phyloP scores from a whole-genome alignment of 1,284 basidiomycete species.

The Amylostereum areolatum region DNA sequence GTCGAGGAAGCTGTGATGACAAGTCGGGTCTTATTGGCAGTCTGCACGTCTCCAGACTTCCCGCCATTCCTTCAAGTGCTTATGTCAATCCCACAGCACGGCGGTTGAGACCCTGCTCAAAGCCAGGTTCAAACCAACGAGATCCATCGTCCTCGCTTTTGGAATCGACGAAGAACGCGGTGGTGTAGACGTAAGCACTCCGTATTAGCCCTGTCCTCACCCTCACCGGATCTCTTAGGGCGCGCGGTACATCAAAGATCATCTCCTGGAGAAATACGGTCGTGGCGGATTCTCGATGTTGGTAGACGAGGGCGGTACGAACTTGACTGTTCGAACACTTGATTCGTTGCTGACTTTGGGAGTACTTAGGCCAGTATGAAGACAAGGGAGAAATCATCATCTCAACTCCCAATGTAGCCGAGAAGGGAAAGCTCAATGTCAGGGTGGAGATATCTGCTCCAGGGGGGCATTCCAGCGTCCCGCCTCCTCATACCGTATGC shows the following conservation, averaged over 20 bases:
- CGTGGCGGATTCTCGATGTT: slow-evolving; percentile 54
- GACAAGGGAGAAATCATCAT: neutral
- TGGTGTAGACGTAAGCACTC: slow-evolving; percentile 36
- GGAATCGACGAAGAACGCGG: slow-evolving; percentile 74
- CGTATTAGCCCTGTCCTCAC: neutral
- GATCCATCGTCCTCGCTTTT: slow-evolving; percentile 61
- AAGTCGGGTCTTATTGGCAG: slow-evolving; percentile 53
- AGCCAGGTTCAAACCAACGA: slow-evolving; percentile 45
- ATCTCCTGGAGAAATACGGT: slow-evolving; percentile 51
- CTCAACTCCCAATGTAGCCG: slow-evolving; percentile 3
- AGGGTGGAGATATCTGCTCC: neutral
- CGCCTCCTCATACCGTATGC: neutral
- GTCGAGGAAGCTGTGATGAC: slow-evolving; percentile 53
- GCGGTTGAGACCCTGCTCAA: slow-evolving; percentile 54
- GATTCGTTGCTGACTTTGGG: neutral
- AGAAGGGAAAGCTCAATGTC: slow-evolving; percentile 4
- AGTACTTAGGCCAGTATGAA: neutral
- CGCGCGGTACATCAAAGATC: slow-evolving; percentile 41
- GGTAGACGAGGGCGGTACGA: slow-evolving; percentile 51
- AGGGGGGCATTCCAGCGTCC: neutral
- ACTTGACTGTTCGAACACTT: neutral
- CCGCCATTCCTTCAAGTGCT: neutral
- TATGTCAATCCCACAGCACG: slow-evolving; percentile 12
- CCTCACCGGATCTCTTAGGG: slow-evolving; percentile 32
- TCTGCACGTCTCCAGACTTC: slow-evolving; percentile 21